Evolutionary conservation across 2,329 filamentous ascomycete species (phyloP).

Genomic region (Penicillium capsulatum): DNA sequence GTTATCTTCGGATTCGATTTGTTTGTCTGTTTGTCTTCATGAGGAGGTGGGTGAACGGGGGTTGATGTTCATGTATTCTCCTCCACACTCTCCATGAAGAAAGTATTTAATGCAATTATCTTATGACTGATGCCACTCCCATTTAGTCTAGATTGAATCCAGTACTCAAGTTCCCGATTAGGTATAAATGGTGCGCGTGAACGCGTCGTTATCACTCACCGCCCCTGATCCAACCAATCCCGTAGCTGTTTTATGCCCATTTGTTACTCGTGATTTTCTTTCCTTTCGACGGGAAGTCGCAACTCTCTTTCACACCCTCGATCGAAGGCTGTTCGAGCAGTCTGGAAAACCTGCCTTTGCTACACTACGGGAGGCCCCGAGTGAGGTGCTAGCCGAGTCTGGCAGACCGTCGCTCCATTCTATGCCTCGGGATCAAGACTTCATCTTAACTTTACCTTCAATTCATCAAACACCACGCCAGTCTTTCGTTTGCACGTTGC

Average conservation of each 20-base stretch:
- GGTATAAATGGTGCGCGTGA: constrained; percentile 23
- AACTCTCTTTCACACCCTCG: no score
- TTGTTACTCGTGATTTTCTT: constrained; percentile 13
- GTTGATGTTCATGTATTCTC: constrained; percentile 27
- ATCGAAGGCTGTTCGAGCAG: no score
- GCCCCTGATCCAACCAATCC: constrained; percentile 17
- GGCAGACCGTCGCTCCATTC: no score
- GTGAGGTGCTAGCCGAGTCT: no score
- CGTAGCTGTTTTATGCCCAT: constrained; percentile 14
- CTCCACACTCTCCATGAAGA: constrained; percentile 23
- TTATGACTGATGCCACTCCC: no score
- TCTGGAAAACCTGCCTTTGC: no score
- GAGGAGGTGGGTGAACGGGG: constrained; percentile 6
- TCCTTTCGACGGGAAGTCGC: constrained; percentile 1
- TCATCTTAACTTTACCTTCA: no score
- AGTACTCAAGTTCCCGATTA: constrained; percentile 14
- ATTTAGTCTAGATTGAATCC: no score
- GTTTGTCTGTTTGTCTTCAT: constrained; percentile 11
- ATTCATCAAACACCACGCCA: no score
- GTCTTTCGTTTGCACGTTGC: no score
- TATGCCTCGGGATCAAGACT: no score
- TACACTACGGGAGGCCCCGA: no score
- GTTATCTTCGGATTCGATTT: constrained; percentile 12
- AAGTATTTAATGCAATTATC: constrained; percentile 21
- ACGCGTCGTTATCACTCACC: constrained; percentile 14